Conservation (phyloP, 805 yeast species). For the Ogataea wickerhamii region DNA sequence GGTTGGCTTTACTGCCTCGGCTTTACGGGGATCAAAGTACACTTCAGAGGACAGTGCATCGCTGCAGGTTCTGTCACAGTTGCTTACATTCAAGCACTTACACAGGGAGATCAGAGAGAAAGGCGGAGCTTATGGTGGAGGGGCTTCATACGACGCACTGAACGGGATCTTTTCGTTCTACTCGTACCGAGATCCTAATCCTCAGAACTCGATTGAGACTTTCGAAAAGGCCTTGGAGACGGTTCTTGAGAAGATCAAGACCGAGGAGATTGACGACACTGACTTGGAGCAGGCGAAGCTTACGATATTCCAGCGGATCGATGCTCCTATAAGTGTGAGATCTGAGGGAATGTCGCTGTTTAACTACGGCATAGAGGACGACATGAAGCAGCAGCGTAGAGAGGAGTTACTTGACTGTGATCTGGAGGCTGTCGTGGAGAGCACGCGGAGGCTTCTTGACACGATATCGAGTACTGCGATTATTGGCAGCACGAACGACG, state of each 20-base stretch:
- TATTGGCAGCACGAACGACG: constrained; percentile 8
- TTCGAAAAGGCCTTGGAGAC: constrained; percentile 52
- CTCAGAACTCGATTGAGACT: constrained; percentile 60
- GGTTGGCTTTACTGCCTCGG: constrained; percentile 76
- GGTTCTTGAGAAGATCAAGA: constrained; percentile 32
- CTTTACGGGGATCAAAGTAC: constrained; percentile 64
- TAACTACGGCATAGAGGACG: constrained; percentile 68
- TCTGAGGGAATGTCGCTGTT: constrained; percentile 71
- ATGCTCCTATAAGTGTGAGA: constrained; percentile 81
- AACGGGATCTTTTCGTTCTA: constrained; percentile 79
- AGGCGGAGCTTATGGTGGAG: constrained; percentile 99
- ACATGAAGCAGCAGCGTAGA: constrained; percentile 77
- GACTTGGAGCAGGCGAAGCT: constrained; percentile 89
- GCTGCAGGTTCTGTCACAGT: constrained; percentile 74
- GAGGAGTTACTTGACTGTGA: constrained; percentile 64
- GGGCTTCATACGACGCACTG: constrained; percentile 75
- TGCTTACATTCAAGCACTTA: constrained; percentile 75
- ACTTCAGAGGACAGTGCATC: constrained; percentile 75
- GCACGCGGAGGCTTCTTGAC: constrained; percentile 3
- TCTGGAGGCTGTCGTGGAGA: constrained; percentile 47
- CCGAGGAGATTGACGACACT: constrained; percentile 33
- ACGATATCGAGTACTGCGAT: constrained; percentile 6
- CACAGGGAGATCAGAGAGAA: constrained; percentile 91
- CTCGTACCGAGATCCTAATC: constrained; percentile 93
- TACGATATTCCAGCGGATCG: constrained; percentile 85